Evolutionary conservation across 129 eudicot species (phyloP).

Genomic region (Ambrosia trifida): DNA sequence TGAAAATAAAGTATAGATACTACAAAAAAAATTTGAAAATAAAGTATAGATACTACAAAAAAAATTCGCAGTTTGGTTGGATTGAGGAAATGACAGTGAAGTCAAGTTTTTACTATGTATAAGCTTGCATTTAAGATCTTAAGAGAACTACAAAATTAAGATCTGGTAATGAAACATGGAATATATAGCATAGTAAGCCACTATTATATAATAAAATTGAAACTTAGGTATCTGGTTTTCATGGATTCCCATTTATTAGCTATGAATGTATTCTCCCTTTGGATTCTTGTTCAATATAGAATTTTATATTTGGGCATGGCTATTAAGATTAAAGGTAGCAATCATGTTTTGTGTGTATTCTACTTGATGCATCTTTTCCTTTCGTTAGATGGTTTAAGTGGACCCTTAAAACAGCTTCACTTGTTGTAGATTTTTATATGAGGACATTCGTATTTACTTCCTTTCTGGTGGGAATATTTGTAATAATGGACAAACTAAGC

Average conservation of each 20-base stretch:
- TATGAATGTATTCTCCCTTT: background rate
- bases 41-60: background rate
- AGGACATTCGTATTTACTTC: background rate
- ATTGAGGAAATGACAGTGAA: background rate
- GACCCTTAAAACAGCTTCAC: background rate
- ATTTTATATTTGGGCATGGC: background rate
- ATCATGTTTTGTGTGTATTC: background rate
- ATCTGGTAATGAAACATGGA: background rate
- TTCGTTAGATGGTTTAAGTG: conserved; percentile 18
- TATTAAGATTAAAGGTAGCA: background rate
- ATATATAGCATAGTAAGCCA: background rate
- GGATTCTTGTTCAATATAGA: conserved; percentile 7
- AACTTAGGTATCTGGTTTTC: too few relatives aligned
- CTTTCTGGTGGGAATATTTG: too few relatives aligned
- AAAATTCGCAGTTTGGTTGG: conserved; percentile 9
- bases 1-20: conserved; percentile 2
- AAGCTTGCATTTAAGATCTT: background rate
- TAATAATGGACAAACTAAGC: too few relatives aligned
- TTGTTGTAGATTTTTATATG: conserved; percentile 8
- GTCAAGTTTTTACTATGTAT: conserved; percentile 2
- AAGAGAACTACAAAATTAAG: conserved; percentile 3
- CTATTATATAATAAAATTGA: background rate
- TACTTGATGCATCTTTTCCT: conserved; percentile 8
- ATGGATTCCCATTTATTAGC: background rate
- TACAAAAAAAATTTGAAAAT: background rate